Evolutionary conservation across 1,284 basidiomycete species (phyloP), one percentile per base, ranked within the genome.

Genomic region (Pseudozyma flocculosa): DNA sequence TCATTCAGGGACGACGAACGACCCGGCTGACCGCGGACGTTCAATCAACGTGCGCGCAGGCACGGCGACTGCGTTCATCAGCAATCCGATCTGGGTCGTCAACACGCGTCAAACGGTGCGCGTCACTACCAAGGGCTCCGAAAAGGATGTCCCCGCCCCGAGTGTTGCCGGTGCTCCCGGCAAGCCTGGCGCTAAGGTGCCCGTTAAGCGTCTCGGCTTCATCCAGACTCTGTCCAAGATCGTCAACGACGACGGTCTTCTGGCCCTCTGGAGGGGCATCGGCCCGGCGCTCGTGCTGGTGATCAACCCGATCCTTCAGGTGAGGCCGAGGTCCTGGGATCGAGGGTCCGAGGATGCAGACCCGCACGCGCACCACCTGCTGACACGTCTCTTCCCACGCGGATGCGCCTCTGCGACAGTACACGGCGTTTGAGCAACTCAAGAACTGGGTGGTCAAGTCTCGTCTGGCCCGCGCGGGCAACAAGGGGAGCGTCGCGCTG

Each of bases 201-300:
- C 55, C 10, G 56, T 52, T 17, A 66, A 67, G 46, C 64, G 69
- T 38, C 60, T 75, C 17, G 61, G 66, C 39, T 78, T 78, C 64
- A 36, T 76, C n/a, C 83, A 89, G 72, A 90, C 89, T 2, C 81
- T 90, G 32, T 79, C 83, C 49, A 84, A 84, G 60, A 90, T 98
- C 58, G 70, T 92, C 39, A 82, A 84, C 47, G 87, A 87, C 62
- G 89, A 88, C 73, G 94, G 94, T 13, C 68, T 86, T 19, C 78
- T 83, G 19, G 93, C 88, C 1, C 88, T 99, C 74, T 97, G 90
- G 88, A 84, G 92, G 48, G 95, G 95, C n/a, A 85, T 99, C 38
- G 92, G 92, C 0, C 93, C 95, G 2, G 93, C 94, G 17, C 82
- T 98, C 46, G 84, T 93, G 32, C 83, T 98, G 40, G 93, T 97